These are phyloP conservation scores for Bocquillonia castaneifolia DNA, from an alignment of 441 rosid genomes.

Conservation along the genomic window DNA sequence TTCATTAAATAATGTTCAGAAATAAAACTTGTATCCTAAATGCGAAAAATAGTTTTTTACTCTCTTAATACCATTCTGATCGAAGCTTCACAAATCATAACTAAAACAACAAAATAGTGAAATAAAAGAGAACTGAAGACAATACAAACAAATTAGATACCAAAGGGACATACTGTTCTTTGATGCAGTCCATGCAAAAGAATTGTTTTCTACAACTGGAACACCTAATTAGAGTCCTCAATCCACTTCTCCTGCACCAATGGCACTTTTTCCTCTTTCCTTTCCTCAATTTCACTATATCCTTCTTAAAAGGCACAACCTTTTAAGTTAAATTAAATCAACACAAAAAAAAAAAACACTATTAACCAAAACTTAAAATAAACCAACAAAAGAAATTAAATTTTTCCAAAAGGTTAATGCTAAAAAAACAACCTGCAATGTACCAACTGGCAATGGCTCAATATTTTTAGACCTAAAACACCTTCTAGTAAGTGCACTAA, in stretches of 20 bases:
- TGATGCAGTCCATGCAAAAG: constrained; percentile 75
- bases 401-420: background rate
- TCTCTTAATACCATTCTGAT: background rate
- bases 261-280: constrained; percentile 76
- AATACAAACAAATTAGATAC: background rate
- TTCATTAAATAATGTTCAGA: background rate
- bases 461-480: constrained; percentile 81
- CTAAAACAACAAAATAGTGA: background rate
- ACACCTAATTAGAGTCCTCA: constrained; percentile 56
- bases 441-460: constrained; percentile 64
- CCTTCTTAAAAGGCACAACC: constrained; percentile 63
- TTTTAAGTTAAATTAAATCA: constrained; percentile 26
- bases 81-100: background rate
- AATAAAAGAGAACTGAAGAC: constrained; percentile 1
- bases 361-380: background rate
- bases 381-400: background rate
- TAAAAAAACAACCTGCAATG: constrained; percentile 53
- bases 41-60: background rate
- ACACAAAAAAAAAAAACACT: constrained; percentile 2
- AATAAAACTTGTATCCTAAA: background rate
- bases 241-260: constrained; percentile 66
- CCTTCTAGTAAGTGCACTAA: constrained; percentile 39
- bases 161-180: constrained; percentile 47
- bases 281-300: constrained; percentile 46
- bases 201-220: constrained; percentile 58